Conservation (phyloP, 768 basidiomycete genomes). For the Kwoniella sp. region DNA sequence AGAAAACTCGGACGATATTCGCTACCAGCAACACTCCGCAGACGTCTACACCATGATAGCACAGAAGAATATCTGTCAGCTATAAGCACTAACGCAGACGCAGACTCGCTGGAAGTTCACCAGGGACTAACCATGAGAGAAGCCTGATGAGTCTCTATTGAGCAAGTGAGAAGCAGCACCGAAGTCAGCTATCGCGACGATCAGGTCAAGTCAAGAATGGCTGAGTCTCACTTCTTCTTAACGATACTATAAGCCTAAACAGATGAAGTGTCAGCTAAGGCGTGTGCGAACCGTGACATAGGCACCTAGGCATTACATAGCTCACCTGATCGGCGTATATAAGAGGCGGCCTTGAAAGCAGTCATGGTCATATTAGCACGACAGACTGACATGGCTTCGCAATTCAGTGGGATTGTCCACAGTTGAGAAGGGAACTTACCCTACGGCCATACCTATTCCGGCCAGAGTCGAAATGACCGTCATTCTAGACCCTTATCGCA, state of each 20-base stretch:
- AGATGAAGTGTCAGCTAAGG: constrained; percentile 14
- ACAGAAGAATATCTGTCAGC: too few species aligned
- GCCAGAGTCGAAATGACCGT: constrained; percentile 24
- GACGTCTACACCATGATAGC: constrained; percentile 39
- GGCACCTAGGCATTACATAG: too few species aligned
- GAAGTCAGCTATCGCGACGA: neutral
- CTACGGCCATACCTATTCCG: constrained; percentile 38
- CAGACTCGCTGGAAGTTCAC: too few species aligned
- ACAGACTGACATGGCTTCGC: too few species aligned
- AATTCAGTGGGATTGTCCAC: too few species aligned
- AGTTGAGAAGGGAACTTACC: constrained; percentile 22
- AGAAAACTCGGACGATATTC: constrained; percentile 55
- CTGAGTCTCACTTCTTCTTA: constrained; percentile 46
- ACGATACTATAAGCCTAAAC: constrained; percentile 49
- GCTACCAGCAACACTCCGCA: constrained; percentile 53
- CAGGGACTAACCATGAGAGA: constrained; percentile 50
- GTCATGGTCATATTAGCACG: neutral
- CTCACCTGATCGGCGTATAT: constrained; percentile 54
- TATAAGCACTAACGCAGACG: too few species aligned
- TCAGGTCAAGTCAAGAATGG: too few species aligned
- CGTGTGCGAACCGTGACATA: too few species aligned
- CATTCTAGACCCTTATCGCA: constrained; percentile 1
- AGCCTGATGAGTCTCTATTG: constrained; percentile 54
- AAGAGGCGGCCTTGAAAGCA: constrained; percentile 46
- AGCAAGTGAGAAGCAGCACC: neutral